Conservation (phyloP, 306 rosid species). For the Chamaecrista fasciculata region DNA sequence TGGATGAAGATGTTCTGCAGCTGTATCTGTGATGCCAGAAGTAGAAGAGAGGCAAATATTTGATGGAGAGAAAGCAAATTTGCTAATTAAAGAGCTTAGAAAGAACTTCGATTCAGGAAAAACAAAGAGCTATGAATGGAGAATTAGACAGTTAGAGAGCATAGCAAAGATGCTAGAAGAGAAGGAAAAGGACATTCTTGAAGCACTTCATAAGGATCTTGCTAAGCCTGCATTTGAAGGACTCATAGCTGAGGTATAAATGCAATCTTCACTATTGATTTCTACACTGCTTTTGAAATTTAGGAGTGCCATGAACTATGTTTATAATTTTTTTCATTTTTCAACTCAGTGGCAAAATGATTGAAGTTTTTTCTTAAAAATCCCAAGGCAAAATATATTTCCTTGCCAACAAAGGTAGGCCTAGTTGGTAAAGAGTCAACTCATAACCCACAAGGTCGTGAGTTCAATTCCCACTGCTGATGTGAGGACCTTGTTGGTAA, state of each 20-base stretch:
- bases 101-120: slow-evolving; percentile 55
- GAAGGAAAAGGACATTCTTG: slow-evolving; percentile 55
- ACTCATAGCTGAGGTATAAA: slow-evolving; percentile 69
- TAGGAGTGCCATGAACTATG: no score
- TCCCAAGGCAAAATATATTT: no score
- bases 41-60: slow-evolving; percentile 43
- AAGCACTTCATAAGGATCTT: slow-evolving; percentile 68
- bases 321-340: no score
- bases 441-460: no score
- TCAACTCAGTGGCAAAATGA: no score
- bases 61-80: slow-evolving; percentile 45
- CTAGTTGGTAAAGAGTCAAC: no score
- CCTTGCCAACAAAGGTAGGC: no score
- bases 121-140: slow-evolving; percentile 77
- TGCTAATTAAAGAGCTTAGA: slow-evolving; percentile 55
- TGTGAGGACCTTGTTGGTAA: no score
- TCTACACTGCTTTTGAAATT: no score
- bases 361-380: no score
- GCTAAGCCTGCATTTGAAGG: slow-evolving; percentile 67
- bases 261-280: no score
- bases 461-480: no score
- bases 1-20: slow-evolving; percentile 50
- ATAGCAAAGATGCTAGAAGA: slow-evolving; percentile 68
- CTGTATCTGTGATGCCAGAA: slow-evolving; percentile 40
- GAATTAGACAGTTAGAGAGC: slow-evolving; percentile 60